Percentiles rank a stretch among this genome's conserved stretches.
Evolutionary conservation across 2,329 filamentous ascomycete genomes (phyloP).

Genomic region (Metarhizium guizhouense): DNA sequence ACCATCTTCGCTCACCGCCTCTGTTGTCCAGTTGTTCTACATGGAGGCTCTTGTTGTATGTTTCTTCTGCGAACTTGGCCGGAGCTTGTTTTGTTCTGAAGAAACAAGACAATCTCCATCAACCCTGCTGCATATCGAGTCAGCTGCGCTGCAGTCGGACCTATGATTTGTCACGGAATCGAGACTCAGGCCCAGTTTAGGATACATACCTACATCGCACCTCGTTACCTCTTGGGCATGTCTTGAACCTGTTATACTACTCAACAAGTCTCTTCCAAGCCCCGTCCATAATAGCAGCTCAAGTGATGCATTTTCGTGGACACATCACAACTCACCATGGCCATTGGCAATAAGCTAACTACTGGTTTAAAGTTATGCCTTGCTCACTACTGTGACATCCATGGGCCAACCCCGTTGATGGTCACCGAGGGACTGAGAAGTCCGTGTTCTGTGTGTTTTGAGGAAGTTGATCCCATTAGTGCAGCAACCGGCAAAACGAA

Average conservation of each 20-base stretch:
- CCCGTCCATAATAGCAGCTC: not conserved
- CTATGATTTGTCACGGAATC: not conserved
- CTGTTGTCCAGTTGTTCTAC: not conserved
- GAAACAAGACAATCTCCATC: not conserved
- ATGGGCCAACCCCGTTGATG: constrained; percentile 61
- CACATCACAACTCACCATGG: constrained; percentile 15
- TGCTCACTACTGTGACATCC: constrained; percentile 62
- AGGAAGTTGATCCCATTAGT: constrained; percentile 20
- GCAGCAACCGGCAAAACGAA: constrained; percentile 10
- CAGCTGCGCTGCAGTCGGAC: not conserved
- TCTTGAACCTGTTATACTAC: not conserved
- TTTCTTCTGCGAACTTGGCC: constrained; percentile 3
- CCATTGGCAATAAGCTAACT: constrained; percentile 22
- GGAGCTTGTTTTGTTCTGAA: not conserved
- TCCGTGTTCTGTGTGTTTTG: constrained; percentile 50
- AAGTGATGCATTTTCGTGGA: not conserved
- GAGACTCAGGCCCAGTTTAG: not conserved
- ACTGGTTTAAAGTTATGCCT: constrained; percentile 50
- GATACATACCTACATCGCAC: not conserved
- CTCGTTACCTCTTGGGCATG: not conserved
- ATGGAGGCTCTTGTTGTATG: constrained; percentile 1
- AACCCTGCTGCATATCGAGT: not conserved
- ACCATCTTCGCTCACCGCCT: constrained; percentile 9
- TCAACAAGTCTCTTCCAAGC: not conserved
- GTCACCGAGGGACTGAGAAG: constrained; percentile 58